Evolutionary conservation across 2,329 filamentous ascomycete genomes (phyloP), one percentile per base, ranked within the genome.

Genomic region (Zalaria obscura): DNA sequence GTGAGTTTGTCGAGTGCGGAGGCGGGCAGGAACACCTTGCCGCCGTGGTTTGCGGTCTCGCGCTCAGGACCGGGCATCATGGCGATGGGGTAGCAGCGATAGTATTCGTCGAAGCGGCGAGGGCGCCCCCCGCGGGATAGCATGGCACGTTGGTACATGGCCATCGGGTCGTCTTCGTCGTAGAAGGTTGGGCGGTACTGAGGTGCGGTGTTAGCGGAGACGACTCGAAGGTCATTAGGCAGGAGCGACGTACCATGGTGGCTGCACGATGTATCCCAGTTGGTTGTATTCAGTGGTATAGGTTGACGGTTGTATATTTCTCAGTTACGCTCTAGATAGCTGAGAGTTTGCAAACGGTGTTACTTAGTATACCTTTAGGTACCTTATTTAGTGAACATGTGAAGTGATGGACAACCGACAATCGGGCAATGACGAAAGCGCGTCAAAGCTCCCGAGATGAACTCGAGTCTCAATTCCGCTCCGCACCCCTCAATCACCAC

Each of bases 1-100:
- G 91, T 95, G 52, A 98, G 83, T 64, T 95, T 98, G 68, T 98
- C 89, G 42, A 98, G 75, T 4, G 91, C 89, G 31, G 87, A 94
- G 0, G 91, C 83, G n/a, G 91, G 91, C 48, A 98, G 78, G 58
- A 98, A 85, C 54, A 98, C 89, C 69, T 98, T 98, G 63, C 89
- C 93, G 51, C 91, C 91, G 58, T 91, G 88, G 69, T 96, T 96
- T 47, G 93, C 79, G 51, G 88, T 81, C 40, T 84, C 82, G 50
- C 91, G 76, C 55, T 95, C 88, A 32, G 85, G 77, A 3, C 89
- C 88, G 8, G 88, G 86, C 47, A 93, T 78, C 88, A 98, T 96
- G 53, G 81, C 79, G 54, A 95, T 75, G 35, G 91, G 91, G 57
- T 96, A 98, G 69, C 88, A 95, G 55, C 91, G 81, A 66, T 95